Evolutionary conservation across 73 alveolate species (phyloP), one percentile per base, ranked within the genome.

Genomic region (Paramecium biaurelia): DNA sequence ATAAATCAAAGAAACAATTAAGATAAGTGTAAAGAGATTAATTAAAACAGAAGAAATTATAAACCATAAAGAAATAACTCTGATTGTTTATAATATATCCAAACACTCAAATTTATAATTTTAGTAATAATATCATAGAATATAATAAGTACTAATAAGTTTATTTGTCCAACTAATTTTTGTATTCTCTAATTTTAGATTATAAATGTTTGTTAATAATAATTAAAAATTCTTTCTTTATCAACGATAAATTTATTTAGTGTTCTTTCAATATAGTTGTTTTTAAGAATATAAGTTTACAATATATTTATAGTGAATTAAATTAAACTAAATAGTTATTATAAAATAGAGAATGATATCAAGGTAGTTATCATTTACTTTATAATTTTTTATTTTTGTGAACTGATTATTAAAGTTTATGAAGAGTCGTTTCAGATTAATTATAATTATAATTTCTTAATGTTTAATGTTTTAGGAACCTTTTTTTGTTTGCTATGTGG

Each of bases 401-500:
- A 38, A 1, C 8, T 53, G 20, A 53, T 15, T 18, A 18, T n/a
- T 5, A 18, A 53, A 5, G 32, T 18, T 15, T 53, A 53, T 18
- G 58, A 53, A 1, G 3, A 53, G 68, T 18, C 21, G 30, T 53
- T 53, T 53, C 18, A 53, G 8, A 53, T 53, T 53, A 53, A 53
- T 53, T 53, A 53, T 53, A 53, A 53, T n/a, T n/a, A 53, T 53
- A 53, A 18, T 53, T 53, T 53, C 32, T 18, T 53, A 26, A 63
- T 63, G 84, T 14, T 63, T 14, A 63, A 26, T 7, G 84, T 63
- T 7, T 11, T 63, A 32, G 84, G 84, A 26, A 63, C 84, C 47
- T 63, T 63, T 32, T 63, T 63, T 63, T 63, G 84, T 32, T 63
- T 63, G 84, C 84, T 63, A 4, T 63, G 84, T 63, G 84, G 84